Evolutionary conservation across 257 asterid genomes (phyloP).

Genomic region (Gentiana dahurica): DNA sequence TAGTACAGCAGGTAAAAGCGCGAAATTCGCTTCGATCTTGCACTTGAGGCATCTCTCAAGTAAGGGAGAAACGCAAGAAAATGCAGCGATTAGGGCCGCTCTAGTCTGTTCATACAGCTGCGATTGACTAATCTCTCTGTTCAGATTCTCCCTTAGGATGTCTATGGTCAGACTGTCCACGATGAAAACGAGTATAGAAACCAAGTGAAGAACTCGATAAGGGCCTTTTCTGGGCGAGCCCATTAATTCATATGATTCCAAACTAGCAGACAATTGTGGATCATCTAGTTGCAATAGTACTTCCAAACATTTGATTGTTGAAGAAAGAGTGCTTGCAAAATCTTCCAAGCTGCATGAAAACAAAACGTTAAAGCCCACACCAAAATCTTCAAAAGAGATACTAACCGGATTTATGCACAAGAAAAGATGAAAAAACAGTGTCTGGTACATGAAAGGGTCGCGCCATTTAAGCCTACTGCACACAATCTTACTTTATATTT

Average conservation of each 20-base stretch:
- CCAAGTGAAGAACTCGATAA: conserved; percentile 63
- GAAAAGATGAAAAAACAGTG: background rate
- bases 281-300: conserved; percentile 34
- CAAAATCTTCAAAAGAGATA: background rate
- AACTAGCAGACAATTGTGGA: conserved; percentile 27
- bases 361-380: background rate
- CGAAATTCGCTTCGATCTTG: conserved; percentile 23
- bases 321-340: conserved; percentile 48
- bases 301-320: conserved; percentile 52
- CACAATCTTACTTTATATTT: no score
- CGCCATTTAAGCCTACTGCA: no score
- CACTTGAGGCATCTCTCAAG: conserved; percentile 47
- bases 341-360: conserved; percentile 60
- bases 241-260: conserved; percentile 47
- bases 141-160: conserved; percentile 26
- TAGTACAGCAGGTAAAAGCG: conserved; percentile 60
- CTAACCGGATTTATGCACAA: no score
- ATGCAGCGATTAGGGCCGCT: conserved; percentile 44
- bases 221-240: conserved; percentile 62
- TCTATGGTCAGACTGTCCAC: conserved; percentile 31
- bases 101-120: conserved; percentile 28
- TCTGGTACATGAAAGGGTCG: background rate
- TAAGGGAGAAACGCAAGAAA: conserved; percentile 59
- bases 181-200: conserved; percentile 59
- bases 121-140: conserved; percentile 16